Evolutionary conservation across 2,329 filamentous ascomycete genomes (phyloP), one percentile per base, ranked within the genome.

Genomic region (Fusarium chaquense): DNA sequence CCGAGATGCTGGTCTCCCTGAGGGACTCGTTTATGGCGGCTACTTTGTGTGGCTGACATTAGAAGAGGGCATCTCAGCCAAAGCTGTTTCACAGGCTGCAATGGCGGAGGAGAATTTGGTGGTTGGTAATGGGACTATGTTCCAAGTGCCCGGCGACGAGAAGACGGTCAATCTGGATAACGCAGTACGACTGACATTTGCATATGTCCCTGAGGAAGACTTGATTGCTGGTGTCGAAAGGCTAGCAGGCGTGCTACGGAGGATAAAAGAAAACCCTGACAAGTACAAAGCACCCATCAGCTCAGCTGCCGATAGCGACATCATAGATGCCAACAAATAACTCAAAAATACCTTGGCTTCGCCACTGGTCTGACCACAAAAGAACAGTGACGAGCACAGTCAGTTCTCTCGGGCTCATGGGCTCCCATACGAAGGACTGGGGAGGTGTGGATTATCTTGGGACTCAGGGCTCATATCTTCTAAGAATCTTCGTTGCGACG

Each of bases 21-120:
- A 81, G 58, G 78, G 82, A 35, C 77, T 81, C 5, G 78, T 90
- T 5, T 91, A 90, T 32, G 94, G 94, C 0, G 94, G 94, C 0
- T 97, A 95, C 77, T 97, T 97, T 77, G 82, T 97, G 49, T 97
- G 93, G 93, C 79, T 97, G 28, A 84, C 83, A 2, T 78, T 97
- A 6, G 89, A 90, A 0, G 67, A 77, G 3, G 78, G 67, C 58
- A 45, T 82, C 4, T 80, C 91, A 56, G 82, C 84, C 11, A 88
- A 80, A 33, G 83, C 85, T 10, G 81, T 93, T 33, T 87, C 87
- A 9, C 80, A 84, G 71, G 82, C 83, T 40, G 90, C 90, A 18
- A 81, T 85, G 74, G 79, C 83, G 24, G 86, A 90, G 57, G 90
- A 92, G 77, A 88, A 89, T 47, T 78, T 97, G 58, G 84, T 89